Evolutionary conservation across 2,329 filamentous ascomycete genomes (phyloP), one percentile per base, ranked within the genome.

Genomic region (Ceratocystiopsis brevicomis): DNA sequence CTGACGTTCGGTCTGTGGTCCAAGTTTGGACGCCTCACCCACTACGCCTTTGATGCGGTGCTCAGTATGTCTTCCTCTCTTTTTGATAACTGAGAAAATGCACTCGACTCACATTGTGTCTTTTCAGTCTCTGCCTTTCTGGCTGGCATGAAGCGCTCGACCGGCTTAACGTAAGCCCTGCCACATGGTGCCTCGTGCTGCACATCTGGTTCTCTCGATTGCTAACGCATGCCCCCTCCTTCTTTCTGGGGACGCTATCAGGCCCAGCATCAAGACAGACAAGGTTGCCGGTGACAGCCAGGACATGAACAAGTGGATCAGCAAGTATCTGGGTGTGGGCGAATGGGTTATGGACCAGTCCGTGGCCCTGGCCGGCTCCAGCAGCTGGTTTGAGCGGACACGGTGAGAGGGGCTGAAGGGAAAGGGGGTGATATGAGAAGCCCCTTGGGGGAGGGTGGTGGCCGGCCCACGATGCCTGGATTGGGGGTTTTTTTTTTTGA

Each of bases 301-400:
- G 59, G 80, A 87, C 49, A 62, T 90, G 52, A 79, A 81, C 59
- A 79, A 78, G 56, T 96, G 87, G 86, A 76, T 96, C 52, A 81
- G 88, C 56, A 88, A 81, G 59, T 96, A 96, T 61, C 76, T 96
- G 38, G 85, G 85, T 49, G 79, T 95, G 16, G 90, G 90, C 53
- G 90, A 98, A 67, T 94, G 86, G 76, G 82, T 95, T 50, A 93
- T 98, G 86, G 90, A 98, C 61, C 82, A 92, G 66, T 92, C 86
- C 30, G 85, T 96, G 32, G 87, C 87, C 37, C 74, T 96, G 45
- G 83, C 94, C 58, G 81, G 85, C 37, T 79, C 81, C 40, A 92
- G 83, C 57, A 73, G 79, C 47, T 98, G 78, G 64, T 98, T 98
- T 59, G 87, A 95, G 66, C 75, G 90, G 56, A 87, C 76, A 61